phyloP scores from a whole-genome alignment of 2,329 filamentous ascomycete genomes.

The Fusarium incarnatum region DNA sequence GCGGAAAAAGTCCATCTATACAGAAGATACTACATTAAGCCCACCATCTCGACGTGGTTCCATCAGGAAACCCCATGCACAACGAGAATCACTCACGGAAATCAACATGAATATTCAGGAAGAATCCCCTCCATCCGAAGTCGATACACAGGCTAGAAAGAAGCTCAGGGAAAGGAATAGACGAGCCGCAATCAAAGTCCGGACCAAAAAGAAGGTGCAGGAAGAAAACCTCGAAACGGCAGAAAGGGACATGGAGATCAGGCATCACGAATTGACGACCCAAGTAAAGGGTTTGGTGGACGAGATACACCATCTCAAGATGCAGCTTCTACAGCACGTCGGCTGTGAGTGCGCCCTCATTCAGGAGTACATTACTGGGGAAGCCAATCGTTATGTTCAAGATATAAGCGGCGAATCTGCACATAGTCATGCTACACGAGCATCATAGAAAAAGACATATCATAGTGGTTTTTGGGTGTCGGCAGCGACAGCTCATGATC shows the following conservation, averaged over 20 bases:
- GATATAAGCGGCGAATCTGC: background rate
- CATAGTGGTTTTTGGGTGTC: too few relatives aligned
- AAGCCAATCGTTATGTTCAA: background rate
- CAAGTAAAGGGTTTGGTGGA: background rate
- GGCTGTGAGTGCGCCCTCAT: background rate
- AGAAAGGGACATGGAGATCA: background rate
- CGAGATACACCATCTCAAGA: background rate
- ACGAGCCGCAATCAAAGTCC: background rate
- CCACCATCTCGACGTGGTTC: too few relatives aligned
- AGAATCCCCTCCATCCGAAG: background rate
- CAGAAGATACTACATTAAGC: too few relatives aligned
- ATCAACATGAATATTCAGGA: rapidly evolving
- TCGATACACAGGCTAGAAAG: background rate
- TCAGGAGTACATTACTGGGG: background rate
- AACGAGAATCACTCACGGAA: background rate
- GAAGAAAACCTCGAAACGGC: background rate
- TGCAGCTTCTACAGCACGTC: background rate
- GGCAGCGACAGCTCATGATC: too few relatives aligned
- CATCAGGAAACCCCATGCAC: too few relatives aligned
- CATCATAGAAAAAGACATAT: background rate
- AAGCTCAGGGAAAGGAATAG: background rate
- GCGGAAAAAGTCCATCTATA: too few relatives aligned
- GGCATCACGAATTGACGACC: background rate
- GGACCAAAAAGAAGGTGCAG: background rate
- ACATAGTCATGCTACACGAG: background rate